Base-by-base conservation (phyloP, 768 basidiomycete genomes). In the Lentinula sp. region DNA sequence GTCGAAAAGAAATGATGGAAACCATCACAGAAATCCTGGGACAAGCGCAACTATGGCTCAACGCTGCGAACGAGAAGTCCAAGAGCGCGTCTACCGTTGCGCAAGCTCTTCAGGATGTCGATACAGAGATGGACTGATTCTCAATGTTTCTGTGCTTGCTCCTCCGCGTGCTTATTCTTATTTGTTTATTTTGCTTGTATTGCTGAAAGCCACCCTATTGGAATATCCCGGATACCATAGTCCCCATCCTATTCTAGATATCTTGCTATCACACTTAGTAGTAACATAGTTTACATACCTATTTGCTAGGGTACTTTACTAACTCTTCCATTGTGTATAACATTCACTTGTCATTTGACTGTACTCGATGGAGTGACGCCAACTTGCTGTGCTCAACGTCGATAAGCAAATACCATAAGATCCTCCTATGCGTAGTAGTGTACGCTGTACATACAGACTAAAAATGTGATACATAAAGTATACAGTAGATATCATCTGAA, bases 41-140 rank as follows among this genome's bases (percentile, higher is more conserved):
- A 12, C 83, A 85, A 64, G 64, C 83, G 28, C 62, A 73, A 6
- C 64, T 80, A 10, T 84, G 83, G 79, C 70, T 67, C 1, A 64
- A 70, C 28, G 81, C 84, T 10, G 77, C 74, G 51, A 67, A 73
- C 49, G 57, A 66, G 39, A 71, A 66, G 46, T 68, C 64, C 62
- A 28, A 65, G 58, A 59, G 36, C 7, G 51, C 39, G 9, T n/a
- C 60, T 2, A 50, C 20, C 42, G 42, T 33, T n/a, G 55, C 33
- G 1, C 53, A 43, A 20, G 45, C 39, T 59, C 51, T 50, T 32
- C 52, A 59, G 20, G 37, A 45, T 9, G 37, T 51, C 36, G 61
- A 62, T 39, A 23, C 7, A 20, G 55, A 58, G 33, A 57, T 57
- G 46, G 36, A 45, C 13, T 58, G 48, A 48, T 43, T 28, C 28